Evolutionary conservation across 2,329 filamentous ascomycete species (phyloP), one percentile per base, ranked within the genome.

Genomic region (Magnaporthales sp.): DNA sequence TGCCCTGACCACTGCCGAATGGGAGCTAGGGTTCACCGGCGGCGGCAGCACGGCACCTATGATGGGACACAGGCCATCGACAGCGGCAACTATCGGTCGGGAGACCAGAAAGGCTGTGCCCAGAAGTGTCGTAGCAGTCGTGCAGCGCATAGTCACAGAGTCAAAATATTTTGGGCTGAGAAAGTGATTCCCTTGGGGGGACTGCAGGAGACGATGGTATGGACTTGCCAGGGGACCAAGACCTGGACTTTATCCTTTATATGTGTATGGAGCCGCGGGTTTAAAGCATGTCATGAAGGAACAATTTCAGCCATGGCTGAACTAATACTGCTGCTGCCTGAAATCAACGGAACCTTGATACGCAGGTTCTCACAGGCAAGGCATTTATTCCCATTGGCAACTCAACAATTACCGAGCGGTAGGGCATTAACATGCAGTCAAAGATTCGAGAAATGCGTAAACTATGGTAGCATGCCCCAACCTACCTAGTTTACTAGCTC

Each of bases 31-130:
- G 8, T 60, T 10, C 9, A 60, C 22, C 3, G 54, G 64, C n/a
- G 64, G 54, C n/a, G 64, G 64, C 22, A 66, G 15, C 1, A 62
- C 64, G n/a, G 64, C 54, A 4, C 64, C 64, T 3, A 61, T 7
- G 22, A 66, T 66, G 10, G 64, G 64, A n/a, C 64, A 66, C 30
- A 58, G 64, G 22, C 64, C 64, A 61, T 66, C 56, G 54, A 56
- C 24, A 22, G 64, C 64, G 22, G 64, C 54, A n/a, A 32, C 29
- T 51, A 27, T 29, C 24, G 15, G 32, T 19, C 10, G 26, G 24
- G 62, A 13, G 5, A 19, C 24, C 3, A 64, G 32, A 13, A 64
- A 29, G 10, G 13, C 62, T 1, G 24, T 15, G 13, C 32, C 24
- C 29, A 64, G 24, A 26, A 64, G 32, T 5, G 32, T 19, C 9